These are phyloP conservation scores for Ophiostoma sp. DNA, from an alignment of 2,329 filamentous ascomycete species.

Conservation along the genomic window DNA sequence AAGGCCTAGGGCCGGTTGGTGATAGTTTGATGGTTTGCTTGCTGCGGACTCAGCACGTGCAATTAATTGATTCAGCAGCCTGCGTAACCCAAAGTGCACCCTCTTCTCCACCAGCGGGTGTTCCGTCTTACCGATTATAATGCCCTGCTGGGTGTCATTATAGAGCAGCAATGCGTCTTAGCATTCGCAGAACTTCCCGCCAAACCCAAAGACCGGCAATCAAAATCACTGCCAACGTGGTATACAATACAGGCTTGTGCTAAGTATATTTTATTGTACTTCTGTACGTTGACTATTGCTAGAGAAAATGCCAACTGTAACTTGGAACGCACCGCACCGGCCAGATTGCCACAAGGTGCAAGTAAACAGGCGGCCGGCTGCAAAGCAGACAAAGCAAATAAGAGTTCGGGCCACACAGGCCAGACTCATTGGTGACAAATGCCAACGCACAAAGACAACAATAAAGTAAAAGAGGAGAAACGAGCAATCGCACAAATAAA, in stretches of 20 bases:
- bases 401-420: background rate
- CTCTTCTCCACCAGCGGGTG: background rate
- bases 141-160: background rate
- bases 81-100: too few relatives aligned
- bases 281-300: background rate
- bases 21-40: background rate
- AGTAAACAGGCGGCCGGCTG: background rate
- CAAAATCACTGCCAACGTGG: background rate
- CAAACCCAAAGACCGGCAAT: background rate
- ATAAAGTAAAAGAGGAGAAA: background rate
- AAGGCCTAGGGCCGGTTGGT: background rate
- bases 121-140: conserved; percentile 1
- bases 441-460: background rate
- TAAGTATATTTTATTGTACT: background rate
- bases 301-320: background rate
- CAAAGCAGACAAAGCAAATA: background rate
- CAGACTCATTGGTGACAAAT: background rate
- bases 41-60: too few relatives aligned
- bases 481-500: background rate
- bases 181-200: background rate
- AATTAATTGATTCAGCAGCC: too few relatives aligned
- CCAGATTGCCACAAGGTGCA: background rate
- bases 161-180: background rate
- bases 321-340: background rate
- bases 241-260: background rate